Evolutionary conservation across 1,284 basidiomycete genomes (phyloP), one percentile per base, ranked within the genome.

Genomic region (Puccinia hordei): DNA sequence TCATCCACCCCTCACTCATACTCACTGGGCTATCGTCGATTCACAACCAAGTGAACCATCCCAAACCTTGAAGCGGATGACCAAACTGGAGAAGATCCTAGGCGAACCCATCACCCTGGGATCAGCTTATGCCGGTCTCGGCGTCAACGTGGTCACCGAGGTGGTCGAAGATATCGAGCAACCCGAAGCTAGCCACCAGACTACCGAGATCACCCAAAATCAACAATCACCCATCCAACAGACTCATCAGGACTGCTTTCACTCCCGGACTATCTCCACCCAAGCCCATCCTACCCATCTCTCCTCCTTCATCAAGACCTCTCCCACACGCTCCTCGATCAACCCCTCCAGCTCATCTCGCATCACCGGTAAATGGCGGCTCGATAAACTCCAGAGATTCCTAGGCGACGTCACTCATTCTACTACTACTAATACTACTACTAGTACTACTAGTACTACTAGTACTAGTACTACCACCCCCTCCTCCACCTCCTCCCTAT

Each of bases 31-130:
- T 6, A 6, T n/a, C 4, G 38, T 33, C 1, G 61, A 38, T 38
- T 4, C 6, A 4, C 19, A 5, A 15, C 6, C 53, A 5, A 6
- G 38, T 12, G 38, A 12, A 12, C 19, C n/a, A 3, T 8, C 55
- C 19, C 27, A 30, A 9, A 27, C 61, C 19, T 2, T 17, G 30
- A 35, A 38, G 38, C 30, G 61, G 38, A 3, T 9, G n/a, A 35
- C 61, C 2, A 65, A 65, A 15, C 30, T 65, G 33, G 61, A 65
- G n/a, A 65, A 41, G n/a, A 22, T 65, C 30, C 61, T 65, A 5
- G 61, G 61, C 33, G 61, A 65, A 30, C 27, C 61, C 2, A 9
- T 38, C 19, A 41, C 27, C 9, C n/a, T 15, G n/a, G 33, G 27
- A 2, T 27, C 55, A 13, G 24, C 6, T 9, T 38, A 41, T 24